These are phyloP conservation scores for Cardamine chenopodiifolia DNA, from an alignment of 345 rosid genomes.

Conservation along the genomic window DNA sequence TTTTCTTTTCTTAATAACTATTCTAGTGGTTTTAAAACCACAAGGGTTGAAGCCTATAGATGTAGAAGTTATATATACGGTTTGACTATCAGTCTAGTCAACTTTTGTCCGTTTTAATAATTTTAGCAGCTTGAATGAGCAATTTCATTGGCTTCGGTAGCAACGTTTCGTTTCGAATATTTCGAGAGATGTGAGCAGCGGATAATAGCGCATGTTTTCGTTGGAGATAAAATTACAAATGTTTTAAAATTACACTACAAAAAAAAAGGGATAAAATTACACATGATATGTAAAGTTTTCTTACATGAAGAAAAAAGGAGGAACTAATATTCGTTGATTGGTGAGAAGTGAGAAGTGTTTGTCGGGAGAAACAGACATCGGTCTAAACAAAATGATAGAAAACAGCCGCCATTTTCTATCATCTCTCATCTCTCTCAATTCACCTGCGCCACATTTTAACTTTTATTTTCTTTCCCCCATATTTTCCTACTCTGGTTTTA, in stretches of 20 bases:
- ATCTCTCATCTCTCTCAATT: slow-evolving; percentile 6
- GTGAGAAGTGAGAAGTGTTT: slow-evolving; percentile 1
- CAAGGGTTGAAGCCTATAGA: slow-evolving; percentile 7
- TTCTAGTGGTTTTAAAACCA: neutral
- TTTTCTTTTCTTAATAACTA: neutral
- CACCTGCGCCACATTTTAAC: slow-evolving; percentile 11
- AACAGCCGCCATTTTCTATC: slow-evolving; percentile 22
- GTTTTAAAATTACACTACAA: no score
- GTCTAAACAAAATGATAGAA: slow-evolving; percentile 7
- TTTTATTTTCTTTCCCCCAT: neutral
- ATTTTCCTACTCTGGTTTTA: neutral
- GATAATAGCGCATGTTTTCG: neutral
- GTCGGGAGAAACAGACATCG: slow-evolving; percentile 20
- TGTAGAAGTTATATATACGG: neutral
- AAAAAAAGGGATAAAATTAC: no score
- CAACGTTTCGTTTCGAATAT: slow-evolving; percentile 8
- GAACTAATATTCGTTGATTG: neutral
- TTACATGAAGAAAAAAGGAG: neutral
- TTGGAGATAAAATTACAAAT: neutral
- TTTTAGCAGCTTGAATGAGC: slow-evolving; percentile 7
- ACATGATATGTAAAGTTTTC: neutral
- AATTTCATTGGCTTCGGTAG: neutral
- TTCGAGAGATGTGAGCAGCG: neutral
- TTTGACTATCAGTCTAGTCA: neutral
- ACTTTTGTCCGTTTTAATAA: slow-evolving; percentile 19